These are phyloP conservation scores for Dictyostelium discoideum DNA, from an alignment of 78 protist genomes.

Conservation along the genomic window dicty_2.7 NC_007091.3:1106501-1107000, in stretches of 20 bases:
- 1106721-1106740: conserved; percentile 16
- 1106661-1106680: conserved; percentile 79
- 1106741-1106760: background rate
- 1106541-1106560: conserved; percentile 57
- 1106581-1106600: conserved; percentile 87
- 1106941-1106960: background rate
- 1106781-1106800: background rate
- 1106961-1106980: background rate
- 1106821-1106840: background rate
- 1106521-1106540: conserved; percentile 94
- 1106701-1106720: conserved; percentile 52
- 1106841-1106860: too few relatives aligned
- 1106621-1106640: conserved; percentile 68
- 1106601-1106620: conserved; percentile 92
- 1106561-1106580: conserved; percentile 69
- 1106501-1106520: conserved; percentile 97
- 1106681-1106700: conserved; percentile 73
- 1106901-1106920: too few relatives aligned
- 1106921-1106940: background rate
- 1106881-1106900: background rate
- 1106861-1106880: too few relatives aligned
- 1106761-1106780: too few relatives aligned
- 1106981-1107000: background rate
- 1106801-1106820: background rate
- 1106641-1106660: conserved; percentile 73